Conservation (phyloP, 805 yeast species). For the Ogataea henricii region DNA sequence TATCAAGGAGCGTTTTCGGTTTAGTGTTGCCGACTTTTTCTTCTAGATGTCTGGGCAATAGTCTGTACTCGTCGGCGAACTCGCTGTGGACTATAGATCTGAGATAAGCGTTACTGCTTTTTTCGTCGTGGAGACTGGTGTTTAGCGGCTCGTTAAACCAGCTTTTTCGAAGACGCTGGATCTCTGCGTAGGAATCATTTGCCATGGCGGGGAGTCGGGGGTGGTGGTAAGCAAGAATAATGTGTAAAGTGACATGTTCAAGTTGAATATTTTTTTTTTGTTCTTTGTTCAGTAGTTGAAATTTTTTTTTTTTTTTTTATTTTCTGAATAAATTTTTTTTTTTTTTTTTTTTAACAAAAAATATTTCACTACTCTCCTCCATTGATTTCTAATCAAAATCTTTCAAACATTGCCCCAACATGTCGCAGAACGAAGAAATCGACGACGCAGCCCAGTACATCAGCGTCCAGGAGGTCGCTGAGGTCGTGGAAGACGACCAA, state of each 20-base stretch:
- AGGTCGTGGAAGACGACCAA: conserved; percentile 35
- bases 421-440: conserved; percentile 1
- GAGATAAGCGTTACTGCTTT: conserved; percentile 12
- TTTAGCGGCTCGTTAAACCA: conserved; percentile 8
- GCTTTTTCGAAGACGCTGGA: conserved; percentile 10
- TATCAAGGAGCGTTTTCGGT: conserved; percentile 23
- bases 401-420: background rate
- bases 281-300: background rate
- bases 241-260: background rate
- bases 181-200: conserved; percentile 7
- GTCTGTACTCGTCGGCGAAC: conserved; percentile 10
- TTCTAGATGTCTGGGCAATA: conserved; percentile 20
- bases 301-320: background rate
- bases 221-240: too few species aligned
- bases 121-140: conserved; percentile 9
- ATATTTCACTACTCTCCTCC: background rate
- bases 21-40: conserved; percentile 1
- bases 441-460: conserved; percentile 26
- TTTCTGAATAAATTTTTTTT: background rate
- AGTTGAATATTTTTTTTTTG: background rate
- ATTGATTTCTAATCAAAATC: background rate
- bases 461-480: conserved; percentile 34
- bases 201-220: conserved; percentile 1
- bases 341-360: background rate
- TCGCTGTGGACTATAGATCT: conserved; percentile 14